phyloP scores from a whole-genome alignment of 2,329 filamentous ascomycete genomes.

The Colletotrichum truncatum region DNA sequence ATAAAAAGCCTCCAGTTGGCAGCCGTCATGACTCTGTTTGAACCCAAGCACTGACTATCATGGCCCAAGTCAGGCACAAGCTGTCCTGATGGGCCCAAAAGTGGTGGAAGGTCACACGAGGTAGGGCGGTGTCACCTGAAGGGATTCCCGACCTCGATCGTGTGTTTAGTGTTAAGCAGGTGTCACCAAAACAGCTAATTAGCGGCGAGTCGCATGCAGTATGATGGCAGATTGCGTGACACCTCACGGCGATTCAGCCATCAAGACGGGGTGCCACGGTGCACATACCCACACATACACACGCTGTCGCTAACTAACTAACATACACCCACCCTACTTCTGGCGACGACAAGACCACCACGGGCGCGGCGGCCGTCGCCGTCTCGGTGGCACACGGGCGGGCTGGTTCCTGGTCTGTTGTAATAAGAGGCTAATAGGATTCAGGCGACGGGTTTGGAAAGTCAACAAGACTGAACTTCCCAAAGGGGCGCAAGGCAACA shows the following conservation, averaged over 20 bases:
- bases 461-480: background rate
- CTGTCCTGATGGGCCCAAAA: background rate
- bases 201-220: conserved; percentile 22
- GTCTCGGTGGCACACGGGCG: conserved; percentile 7
- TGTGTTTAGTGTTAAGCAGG: conserved; percentile 1
- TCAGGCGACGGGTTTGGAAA: background rate
- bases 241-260: conserved; percentile 17
- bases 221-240: conserved; percentile 22
- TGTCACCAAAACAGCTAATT: background rate
- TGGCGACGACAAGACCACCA: too few relatives aligned
- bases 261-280: background rate
- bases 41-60: too few relatives aligned
- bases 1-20: conserved; percentile 11
- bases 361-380: too few relatives aligned
- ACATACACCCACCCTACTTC: too few relatives aligned
- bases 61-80: background rate
- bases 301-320: background rate
- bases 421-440: background rate
- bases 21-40: background rate
- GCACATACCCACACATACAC: background rate
- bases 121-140: conserved; percentile 1
- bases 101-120: conserved; percentile 8
- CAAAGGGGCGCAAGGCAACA: background rate
- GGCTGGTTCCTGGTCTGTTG: conserved; percentile 9
- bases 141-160: background rate